A percentile compares a stretch with the other conserved stretches of the same genome.
phyloP scores from a whole-genome alignment of 2,329 filamentous ascomycete genomes.

The Emergomyces orientalis region DNA sequence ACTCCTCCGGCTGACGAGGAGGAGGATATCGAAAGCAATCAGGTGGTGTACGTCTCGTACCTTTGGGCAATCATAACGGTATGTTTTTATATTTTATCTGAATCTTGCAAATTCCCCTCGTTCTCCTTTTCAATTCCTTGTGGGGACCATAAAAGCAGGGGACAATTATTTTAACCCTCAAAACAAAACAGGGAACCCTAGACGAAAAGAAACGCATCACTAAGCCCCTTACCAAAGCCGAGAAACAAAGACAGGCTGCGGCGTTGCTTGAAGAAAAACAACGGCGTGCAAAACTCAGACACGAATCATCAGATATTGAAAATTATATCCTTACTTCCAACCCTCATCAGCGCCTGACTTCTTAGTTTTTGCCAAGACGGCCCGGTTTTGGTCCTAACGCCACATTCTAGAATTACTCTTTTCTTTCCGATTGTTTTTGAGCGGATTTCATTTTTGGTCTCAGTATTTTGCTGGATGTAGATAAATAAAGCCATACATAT shows the following conservation, averaged over 20 bases:
- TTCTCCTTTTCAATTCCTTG: background rate
- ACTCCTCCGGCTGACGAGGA: slow-evolving; percentile 1
- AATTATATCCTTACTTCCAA: background rate
- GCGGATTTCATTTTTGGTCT: background rate
- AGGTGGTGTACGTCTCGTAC: slow-evolving; percentile 26
- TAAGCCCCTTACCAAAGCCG: slow-evolving; percentile 17
- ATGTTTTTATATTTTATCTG: slow-evolving; percentile 4
- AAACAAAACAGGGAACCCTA: slow-evolving; percentile 19
- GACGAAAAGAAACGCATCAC: slow-evolving; percentile 21
- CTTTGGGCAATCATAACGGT: slow-evolving; percentile 26
- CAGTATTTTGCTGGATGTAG: too few relatives aligned
- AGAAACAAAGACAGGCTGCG: slow-evolving; percentile 16
- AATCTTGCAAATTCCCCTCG: background rate
- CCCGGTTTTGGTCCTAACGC: background rate
- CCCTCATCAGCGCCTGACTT: background rate
- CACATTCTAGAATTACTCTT: too few relatives aligned
- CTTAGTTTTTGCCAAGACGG: background rate
- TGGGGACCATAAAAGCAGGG: background rate
- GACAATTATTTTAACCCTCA: background rate
- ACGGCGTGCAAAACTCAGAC: slow-evolving; percentile 5
- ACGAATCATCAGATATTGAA: slow-evolving; percentile 5
- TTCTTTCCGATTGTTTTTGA: too few relatives aligned
- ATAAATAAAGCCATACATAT: background rate
- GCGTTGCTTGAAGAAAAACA: slow-evolving; percentile 13
- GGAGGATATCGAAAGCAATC: slow-evolving; percentile 17